Base-by-base conservation (phyloP, 2,329 filamentous ascomycete species). In the Diaporthe humulicola region DNA sequence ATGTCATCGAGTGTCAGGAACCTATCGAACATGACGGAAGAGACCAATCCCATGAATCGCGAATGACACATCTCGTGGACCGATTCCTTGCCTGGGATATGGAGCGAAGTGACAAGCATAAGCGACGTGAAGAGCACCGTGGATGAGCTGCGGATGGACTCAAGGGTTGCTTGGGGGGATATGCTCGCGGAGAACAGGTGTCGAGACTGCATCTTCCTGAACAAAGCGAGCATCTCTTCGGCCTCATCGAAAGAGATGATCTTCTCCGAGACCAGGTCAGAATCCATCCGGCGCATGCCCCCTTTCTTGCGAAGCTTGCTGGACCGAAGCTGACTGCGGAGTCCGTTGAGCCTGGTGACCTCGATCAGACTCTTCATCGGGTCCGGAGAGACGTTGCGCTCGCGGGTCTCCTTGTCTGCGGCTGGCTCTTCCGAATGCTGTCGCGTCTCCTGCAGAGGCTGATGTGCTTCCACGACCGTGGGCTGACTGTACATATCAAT, bases 351-450 rank as follows among this genome's bases (percentile, higher is more conserved):
- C 45, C 61, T 50, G 30, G 61, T 67, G 5, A 48, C 61, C 30
- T 67, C 61, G 61, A 67, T 67, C 28, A 67, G 61, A 19, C 61
- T 67, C 7, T 67, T 67, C 61, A 67, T 50, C 6, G 61, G 61
- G 45, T 67, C 61, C 3, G 61, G 61, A 14, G 61, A 67, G 61
- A 67, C 61, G 14, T 67, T 67, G 10, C 61, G 61, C 61, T 67
- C 61, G 61, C 61, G 61, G 2, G 61, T 67, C 30, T 67, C 61
- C 45, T 67, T 67, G 19, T 67, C 61, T 2, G 61, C 61, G 22
- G 45, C 30, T 17, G 61, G 19, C 30, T 67, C 61, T 25, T 67
- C 61, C 14, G 61, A 67, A 19, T 67, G 61, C 61, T 67, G 61
- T 22, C 61, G 61, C 30, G 61, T 50, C 61, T 67, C 61, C 61